Base-by-base conservation (phyloP, 140 eudicot species). In the Ambrosia hybrid region DNA sequence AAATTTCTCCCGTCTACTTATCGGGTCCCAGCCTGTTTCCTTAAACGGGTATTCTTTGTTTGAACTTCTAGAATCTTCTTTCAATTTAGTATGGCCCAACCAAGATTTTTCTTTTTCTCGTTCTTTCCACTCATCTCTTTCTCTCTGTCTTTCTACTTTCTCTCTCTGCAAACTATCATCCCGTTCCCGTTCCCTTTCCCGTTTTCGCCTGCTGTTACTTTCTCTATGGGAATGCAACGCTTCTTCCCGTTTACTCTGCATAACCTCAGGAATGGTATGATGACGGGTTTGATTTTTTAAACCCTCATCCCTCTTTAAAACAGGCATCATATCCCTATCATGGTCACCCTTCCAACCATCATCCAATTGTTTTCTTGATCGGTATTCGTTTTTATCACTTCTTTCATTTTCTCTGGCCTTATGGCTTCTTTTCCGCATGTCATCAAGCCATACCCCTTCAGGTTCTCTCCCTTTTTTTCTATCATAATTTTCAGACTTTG, bases 121-220 rank as follows among this genome's bases (percentile, higher is more conserved):
- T 61, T 93, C 98, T 78, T 89, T 82, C 56, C 96, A 84, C 60
- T 92, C 96, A 43, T 92, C 96, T 62, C 94, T 78, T 61, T 93
- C 98, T 78, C 91, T 82, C 56, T 74, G 91, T 72, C 88, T 85
- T 26, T 92, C 98, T 64, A 72, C 78, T 78, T 93, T 90, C 78
- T 92, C 98, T 80, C 92, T 89, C 65, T 75, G 96, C 57, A 84
- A 75, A 58, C 46, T 68, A 61, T 87, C 98, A 67, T 94, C 99
- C 74, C 69, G 34, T 64, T 94, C 99, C 74, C 69, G 34, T 64
- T 64, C 68, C 17, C 97, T 86, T 49, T 88, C 99, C 81, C 96
- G 85, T 78, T 88, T 91, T 3, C 91, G 84, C 33, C 91, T 81
- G 78, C 87, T 81, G 51, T 78, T 84, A 43, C 74, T 80, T 69